phyloP scores from a whole-genome alignment of 352 stramenopile species.

The Elongisporangium undulatum region DNA sequence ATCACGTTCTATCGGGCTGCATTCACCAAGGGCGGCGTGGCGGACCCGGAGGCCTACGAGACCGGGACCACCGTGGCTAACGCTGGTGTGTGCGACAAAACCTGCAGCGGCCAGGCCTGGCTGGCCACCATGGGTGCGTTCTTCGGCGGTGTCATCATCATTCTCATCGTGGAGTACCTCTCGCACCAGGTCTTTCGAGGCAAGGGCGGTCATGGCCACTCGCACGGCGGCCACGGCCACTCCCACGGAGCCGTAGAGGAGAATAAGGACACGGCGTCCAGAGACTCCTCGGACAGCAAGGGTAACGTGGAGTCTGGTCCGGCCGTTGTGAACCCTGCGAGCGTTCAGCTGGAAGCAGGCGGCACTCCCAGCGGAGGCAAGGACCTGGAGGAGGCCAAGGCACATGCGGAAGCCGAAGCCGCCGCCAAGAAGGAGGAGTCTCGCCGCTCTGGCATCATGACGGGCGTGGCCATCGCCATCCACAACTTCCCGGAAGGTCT shows the following conservation, averaged over 20 bases:
- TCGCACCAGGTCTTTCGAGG: constrained; percentile 47
- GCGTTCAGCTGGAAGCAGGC: neutral
- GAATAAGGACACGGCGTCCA: constrained; percentile 10
- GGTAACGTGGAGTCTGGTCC: constrained; percentile 10
- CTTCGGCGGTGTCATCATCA: constrained; percentile 54
- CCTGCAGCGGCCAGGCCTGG: constrained; percentile 53
- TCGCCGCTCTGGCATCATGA: constrained; percentile 83
- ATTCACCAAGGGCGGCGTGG: constrained; percentile 45
- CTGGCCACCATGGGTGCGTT: constrained; percentile 51
- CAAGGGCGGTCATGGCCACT: constrained; percentile 17
- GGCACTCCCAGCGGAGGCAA: neutral
- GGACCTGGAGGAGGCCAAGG: neutral
- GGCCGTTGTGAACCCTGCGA: neutral
- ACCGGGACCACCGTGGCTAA: constrained; percentile 27
- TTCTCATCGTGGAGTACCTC: constrained; percentile 60
- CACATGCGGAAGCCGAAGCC: neutral
- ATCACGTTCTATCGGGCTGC: constrained; percentile 50
- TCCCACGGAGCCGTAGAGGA: constrained; percentile 7
- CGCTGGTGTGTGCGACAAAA: constrained; percentile 51
- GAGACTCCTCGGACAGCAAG: constrained; percentile 17
- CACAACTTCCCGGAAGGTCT: constrained; percentile 97
- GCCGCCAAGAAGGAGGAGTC: constrained; percentile 32
- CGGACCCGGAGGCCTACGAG: constrained; percentile 66
- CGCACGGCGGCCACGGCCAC: constrained; percentile 17
- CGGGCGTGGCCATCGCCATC: constrained; percentile 92